Evolutionary conservation across 371 early-diverging fungal genomes (phyloP), one percentile per base, ranked within the genome.

Genomic region (Rhizomucor miehei): DNA sequence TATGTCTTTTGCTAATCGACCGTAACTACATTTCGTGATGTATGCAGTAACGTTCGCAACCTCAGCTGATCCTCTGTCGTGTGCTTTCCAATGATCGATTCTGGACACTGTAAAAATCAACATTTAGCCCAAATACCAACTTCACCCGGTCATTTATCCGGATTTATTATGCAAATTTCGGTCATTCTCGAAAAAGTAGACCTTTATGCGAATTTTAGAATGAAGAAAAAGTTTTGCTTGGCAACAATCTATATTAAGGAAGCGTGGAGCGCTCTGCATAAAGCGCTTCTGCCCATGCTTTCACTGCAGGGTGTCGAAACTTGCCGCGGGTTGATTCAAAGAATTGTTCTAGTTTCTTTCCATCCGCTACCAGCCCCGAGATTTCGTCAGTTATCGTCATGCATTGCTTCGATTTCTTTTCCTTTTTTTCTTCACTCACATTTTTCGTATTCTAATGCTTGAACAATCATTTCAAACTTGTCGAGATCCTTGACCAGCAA

Each of bases 201-300:
- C 29, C n/a, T 29, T 29, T 29, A 29, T 29, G 29, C 29, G 29
- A 29, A 29, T 29, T 29, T 29, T n/a, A n/a, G 84, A 99, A 99
- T 75, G 91, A 89, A 79, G 99, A 99, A 68, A 99, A 99, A 80
- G 99, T 98, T 86, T 70, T 87, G 44, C 72, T 77, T 50, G 94
- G 94, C 59, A 93, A 95, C 75, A 97, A 89, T 67, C 97, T 96
- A 80, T 95, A 93, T 84, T 77, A 90, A 65, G 93, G 90, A 62
- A 41, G 19, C 41, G 21, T 50, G 12, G 52, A 9, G 34, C 90
- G 73, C 56, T 87, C 82, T 25, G 62, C 62, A 52, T 91, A 88
- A 23, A 94, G 72, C 52, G 81, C 91, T 38, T 89, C 86, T 4
- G 84, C 92, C 95, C 93, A 91, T n/a, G 73, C 75, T 46, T 82